Evolutionary conservation across 1,284 basidiomycete genomes (phyloP).

Genomic region (Tylopilus microsporus): DNA sequence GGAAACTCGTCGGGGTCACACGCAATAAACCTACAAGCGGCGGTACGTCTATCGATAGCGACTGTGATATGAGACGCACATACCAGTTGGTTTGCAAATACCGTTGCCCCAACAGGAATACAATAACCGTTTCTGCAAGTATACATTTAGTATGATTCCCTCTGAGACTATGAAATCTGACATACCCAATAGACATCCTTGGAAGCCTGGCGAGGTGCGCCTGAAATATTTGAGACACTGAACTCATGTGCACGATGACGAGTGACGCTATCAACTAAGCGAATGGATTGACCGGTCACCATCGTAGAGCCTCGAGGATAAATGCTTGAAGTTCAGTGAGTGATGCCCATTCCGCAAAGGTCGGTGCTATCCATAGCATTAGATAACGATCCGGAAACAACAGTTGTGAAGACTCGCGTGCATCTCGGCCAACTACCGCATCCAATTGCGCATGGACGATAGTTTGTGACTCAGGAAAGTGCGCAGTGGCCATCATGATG

Average conservation of each 20-base stretch:
- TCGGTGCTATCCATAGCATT: slow-evolving; percentile 17
- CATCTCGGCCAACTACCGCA: slow-evolving; percentile 47
- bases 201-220: slow-evolving; percentile 12
- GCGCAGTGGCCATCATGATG: slow-evolving; percentile 60
- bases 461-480: slow-evolving; percentile 51
- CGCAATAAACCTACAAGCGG: slow-evolving; percentile 40
- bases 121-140: slow-evolving; percentile 44
- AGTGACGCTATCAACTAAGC: slow-evolving; percentile 10
- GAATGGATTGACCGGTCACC: slow-evolving; percentile 29
- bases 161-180: no score
- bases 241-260: background rate
- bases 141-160: background rate
- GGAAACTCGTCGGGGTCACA: slow-evolving; percentile 56
- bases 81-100: slow-evolving; percentile 60
- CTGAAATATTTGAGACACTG: slow-evolving; percentile 13
- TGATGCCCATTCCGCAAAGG: slow-evolving; percentile 21
- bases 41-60: no score
- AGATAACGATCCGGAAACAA: background rate
- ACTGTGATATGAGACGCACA: background rate
- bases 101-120: slow-evolving; percentile 56
- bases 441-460: slow-evolving; percentile 60
- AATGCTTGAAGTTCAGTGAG: slow-evolving; percentile 27
- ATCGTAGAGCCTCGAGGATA: slow-evolving; percentile 24
- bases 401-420: slow-evolving; percentile 32
- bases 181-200: slow-evolving; percentile 25